These are phyloP conservation scores for Eucalyptus melliodora DNA, from an alignment of 345 rosid genomes.

Conservation along the genomic window DNA sequence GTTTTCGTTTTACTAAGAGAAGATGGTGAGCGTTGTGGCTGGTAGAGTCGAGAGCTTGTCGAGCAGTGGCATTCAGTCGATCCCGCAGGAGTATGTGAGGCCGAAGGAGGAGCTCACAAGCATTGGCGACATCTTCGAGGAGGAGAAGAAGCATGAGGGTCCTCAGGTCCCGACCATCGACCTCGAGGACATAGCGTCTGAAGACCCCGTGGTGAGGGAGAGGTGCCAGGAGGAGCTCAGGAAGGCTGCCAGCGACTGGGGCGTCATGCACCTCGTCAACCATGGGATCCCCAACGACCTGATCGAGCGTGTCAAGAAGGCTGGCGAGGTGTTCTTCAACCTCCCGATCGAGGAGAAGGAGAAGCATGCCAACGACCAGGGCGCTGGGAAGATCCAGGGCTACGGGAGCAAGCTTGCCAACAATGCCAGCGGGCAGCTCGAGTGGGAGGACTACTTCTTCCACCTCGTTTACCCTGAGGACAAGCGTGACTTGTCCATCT, in stretches of 20 bases:
- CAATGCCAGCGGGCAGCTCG: conserved; percentile 77
- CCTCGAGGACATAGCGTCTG: conserved; percentile 45
- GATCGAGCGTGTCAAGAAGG: conserved; percentile 46
- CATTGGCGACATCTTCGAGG: conserved; percentile 59
- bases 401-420: conserved; percentile 96
- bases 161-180: conserved; percentile 82
- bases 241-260: conserved; percentile 68
- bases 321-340: conserved; percentile 50
- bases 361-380: conserved; percentile 80
- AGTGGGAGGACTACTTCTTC: conserved; percentile 96
- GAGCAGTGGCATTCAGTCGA: conserved; percentile 55
- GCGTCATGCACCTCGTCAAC: conserved; percentile 92
- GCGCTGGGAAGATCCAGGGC: conserved; percentile 70
- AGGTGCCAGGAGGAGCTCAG: conserved; percentile 42
- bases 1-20: neutral
- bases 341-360: conserved; percentile 82
- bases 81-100: conserved; percentile 75
- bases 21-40: conserved; percentile 11
- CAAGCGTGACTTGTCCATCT: conserved; percentile 64
- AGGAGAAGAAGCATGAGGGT: conserved; percentile 63
- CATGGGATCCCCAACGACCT: conserved; percentile 62
- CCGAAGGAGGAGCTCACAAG: conserved; percentile 62
- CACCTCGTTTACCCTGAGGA: conserved; percentile 76
- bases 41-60: conserved; percentile 67
- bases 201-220: conserved; percentile 25